Conservation (phyloP, 495 filamentous ascomycete species). For the Podospora conica region DNA sequence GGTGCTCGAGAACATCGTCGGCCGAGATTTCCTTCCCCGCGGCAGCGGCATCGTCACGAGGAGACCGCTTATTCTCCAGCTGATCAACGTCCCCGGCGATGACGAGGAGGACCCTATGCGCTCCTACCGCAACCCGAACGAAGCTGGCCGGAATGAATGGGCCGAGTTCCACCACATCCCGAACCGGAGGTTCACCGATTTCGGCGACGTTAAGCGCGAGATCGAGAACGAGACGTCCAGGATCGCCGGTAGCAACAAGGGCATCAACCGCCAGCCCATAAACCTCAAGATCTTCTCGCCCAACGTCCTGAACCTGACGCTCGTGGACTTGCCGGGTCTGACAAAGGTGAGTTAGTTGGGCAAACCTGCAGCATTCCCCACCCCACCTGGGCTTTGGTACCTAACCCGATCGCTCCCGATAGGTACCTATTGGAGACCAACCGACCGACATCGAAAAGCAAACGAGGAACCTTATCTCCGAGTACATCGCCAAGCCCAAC, state of each 20-base stretch:
- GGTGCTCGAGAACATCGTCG: slow-evolving; percentile 97
- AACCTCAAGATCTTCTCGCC: slow-evolving; percentile 99
- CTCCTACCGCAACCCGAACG: slow-evolving; percentile 44
- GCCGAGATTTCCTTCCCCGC: slow-evolving; percentile 91
- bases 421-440: slow-evolving; percentile 96
- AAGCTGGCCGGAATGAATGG: slow-evolving; percentile 63
- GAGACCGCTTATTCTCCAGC: slow-evolving; percentile 88
- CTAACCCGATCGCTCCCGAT: slow-evolving; percentile 7
- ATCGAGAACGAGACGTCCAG: slow-evolving; percentile 95
- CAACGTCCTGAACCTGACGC: slow-evolving; percentile 89
- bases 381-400: background rate
- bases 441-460: slow-evolving; percentile 98
- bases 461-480: slow-evolving; percentile 90
- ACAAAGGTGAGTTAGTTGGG: slow-evolving; percentile 67
- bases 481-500: slow-evolving; percentile 99
- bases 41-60: slow-evolving; percentile 96
- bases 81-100: slow-evolving; percentile 94
- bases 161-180: slow-evolving; percentile 95
- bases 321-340: slow-evolving; percentile 92
- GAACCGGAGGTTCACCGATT: slow-evolving; percentile 85
- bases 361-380: background rate
- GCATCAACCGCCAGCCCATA: slow-evolving; percentile 95
- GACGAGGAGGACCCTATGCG: slow-evolving; percentile 56
- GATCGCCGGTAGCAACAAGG: slow-evolving; percentile 96
- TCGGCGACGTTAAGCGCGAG: slow-evolving; percentile 85